Evolutionary conservation across 208 protist genomes (phyloP).

Genomic region (Acanthamoeba triangularis): DNA sequence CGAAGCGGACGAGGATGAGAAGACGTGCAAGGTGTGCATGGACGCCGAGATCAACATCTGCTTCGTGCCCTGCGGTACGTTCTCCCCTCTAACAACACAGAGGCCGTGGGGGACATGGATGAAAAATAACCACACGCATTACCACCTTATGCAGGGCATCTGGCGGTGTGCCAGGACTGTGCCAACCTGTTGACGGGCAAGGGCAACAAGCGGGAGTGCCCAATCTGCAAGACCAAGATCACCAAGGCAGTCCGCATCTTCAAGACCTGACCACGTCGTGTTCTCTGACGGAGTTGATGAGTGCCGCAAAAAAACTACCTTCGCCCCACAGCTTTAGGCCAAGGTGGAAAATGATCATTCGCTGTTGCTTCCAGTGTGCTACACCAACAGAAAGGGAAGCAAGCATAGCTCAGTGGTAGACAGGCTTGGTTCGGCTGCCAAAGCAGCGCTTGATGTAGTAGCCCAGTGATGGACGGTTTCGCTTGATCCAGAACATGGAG

Average conservation of each 20-base stretch:
- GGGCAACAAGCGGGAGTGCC: slow-evolving; percentile 53
- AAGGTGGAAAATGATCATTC: too few species aligned
- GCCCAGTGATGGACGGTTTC: slow-evolving; percentile 28
- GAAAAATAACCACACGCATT: background rate
- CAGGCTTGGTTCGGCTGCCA: slow-evolving; percentile 46
- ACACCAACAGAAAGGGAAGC: too few species aligned
- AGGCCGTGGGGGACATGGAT: too few species aligned
- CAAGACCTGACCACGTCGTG: background rate
- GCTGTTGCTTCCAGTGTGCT: too few species aligned
- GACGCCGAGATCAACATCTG: slow-evolving; percentile 76
- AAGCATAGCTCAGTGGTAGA: slow-evolving; percentile 61
- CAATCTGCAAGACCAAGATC: slow-evolving; percentile 70
- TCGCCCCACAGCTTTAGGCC: too few species aligned
- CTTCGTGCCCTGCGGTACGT: slow-evolving; percentile 73
- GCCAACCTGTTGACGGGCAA: slow-evolving; percentile 40
- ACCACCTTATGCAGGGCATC: background rate
- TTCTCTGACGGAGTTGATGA: too few species aligned
- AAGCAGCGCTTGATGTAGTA: slow-evolving; percentile 69
- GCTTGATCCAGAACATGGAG: slow-evolving; percentile 65
- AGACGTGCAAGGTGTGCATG: slow-evolving; percentile 75
- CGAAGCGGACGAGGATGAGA: slow-evolving; percentile 52
- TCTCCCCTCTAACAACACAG: too few species aligned
- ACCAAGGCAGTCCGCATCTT: slow-evolving; percentile 45
- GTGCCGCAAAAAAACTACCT: too few species aligned
- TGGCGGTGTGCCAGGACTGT: slow-evolving; percentile 60